A percentile compares a stretch with the other conserved stretches of the same genome.
These are phyloP conservation scores for Schizopora paradoxa DNA, from an alignment of 1,284 basidiomycete species.

Conservation along the genomic window DNA sequence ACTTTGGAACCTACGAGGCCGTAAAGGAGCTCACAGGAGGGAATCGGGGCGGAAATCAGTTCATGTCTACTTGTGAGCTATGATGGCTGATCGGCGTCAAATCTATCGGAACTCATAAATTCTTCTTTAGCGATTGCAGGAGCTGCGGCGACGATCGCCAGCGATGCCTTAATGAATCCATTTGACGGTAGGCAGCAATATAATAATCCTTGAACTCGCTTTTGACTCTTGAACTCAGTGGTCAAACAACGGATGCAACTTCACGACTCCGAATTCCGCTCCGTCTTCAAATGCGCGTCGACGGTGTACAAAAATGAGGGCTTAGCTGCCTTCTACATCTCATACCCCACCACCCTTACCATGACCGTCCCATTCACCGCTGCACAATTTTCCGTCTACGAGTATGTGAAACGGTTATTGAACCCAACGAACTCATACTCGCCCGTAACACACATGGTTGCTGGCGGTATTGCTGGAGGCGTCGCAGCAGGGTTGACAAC, in stretches of 20 bases:
- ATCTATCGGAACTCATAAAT: neutral
- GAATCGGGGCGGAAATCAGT: slow-evolving; percentile 76
- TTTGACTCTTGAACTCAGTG: slow-evolving; percentile 46
- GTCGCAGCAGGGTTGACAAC: slow-evolving; percentile 95
- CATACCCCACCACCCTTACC: slow-evolving; percentile 95
- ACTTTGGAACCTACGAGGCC: slow-evolving; percentile 95
- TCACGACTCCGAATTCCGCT: slow-evolving; percentile 85
- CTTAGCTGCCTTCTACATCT: slow-evolving; percentile 91
- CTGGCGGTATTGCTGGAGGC: slow-evolving; percentile 90
- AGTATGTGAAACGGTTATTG: slow-evolving; percentile 83
- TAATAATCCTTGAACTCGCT: slow-evolving; percentile 10
- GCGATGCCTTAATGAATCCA: slow-evolving; percentile 98
- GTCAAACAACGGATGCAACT: slow-evolving; percentile 99
- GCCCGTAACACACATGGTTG: slow-evolving; percentile 84
- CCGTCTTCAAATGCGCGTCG: slow-evolving; percentile 76
- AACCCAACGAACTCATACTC: slow-evolving; percentile 89
- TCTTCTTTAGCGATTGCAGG: slow-evolving; percentile 73
- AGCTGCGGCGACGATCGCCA: slow-evolving; percentile 90
- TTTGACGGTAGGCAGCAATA: slow-evolving; percentile 78
- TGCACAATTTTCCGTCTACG: slow-evolving; percentile 96
- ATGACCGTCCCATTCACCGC: slow-evolving; percentile 99
- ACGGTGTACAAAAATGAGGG: slow-evolving; percentile 87
- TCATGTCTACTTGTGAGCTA: slow-evolving; percentile 71
- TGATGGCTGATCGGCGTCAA: slow-evolving; percentile 1
- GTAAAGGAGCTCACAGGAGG: slow-evolving; percentile 93